These are phyloP conservation scores for Talaromyces sp. DNA, from an alignment of 2,329 filamentous ascomycete species.

Conservation along the genomic window DNA sequence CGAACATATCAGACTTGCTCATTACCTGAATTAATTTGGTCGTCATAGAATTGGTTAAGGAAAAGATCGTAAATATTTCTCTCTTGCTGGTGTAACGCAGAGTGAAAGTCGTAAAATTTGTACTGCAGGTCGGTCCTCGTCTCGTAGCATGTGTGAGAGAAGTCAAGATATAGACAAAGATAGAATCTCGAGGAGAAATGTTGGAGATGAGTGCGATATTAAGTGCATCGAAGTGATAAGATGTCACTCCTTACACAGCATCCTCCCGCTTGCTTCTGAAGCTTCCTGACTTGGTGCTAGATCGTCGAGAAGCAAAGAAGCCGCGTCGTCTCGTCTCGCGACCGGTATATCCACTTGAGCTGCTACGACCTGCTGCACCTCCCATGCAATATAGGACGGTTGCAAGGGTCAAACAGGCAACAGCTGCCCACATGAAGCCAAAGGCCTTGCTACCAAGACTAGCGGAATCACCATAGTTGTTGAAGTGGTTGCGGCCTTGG, in stretches of 20 bases:
- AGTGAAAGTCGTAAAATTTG: background rate
- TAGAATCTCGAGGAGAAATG: background rate
- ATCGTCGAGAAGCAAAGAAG: constrained; percentile 27
- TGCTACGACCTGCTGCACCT: constrained; percentile 30
- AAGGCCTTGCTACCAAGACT: constrained; percentile 54
- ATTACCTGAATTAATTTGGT: background rate
- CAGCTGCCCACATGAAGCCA: constrained; percentile 58
- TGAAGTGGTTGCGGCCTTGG: constrained; percentile 54
- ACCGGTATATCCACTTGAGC: constrained; percentile 30
- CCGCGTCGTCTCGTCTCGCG: constrained; percentile 34
- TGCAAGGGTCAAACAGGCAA: constrained; percentile 51
- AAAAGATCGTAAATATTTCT: constrained; percentile 1
- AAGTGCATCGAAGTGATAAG: background rate
- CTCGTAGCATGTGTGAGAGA: background rate
- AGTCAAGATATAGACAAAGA: background rate
- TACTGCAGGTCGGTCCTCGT: background rate
- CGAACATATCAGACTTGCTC: background rate
- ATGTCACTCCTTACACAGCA: background rate
- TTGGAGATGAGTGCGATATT: background rate
- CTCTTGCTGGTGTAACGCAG: background rate
- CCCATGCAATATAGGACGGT: constrained; percentile 54
- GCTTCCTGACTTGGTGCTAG: constrained; percentile 14
- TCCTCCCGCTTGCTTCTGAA: constrained; percentile 12
- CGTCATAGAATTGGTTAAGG: background rate
- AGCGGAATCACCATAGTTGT: constrained; percentile 43